These are phyloP conservation scores for Oxyria digyna DNA, from an alignment of 148 eudicot genomes.

Conservation along the genomic window DNA sequence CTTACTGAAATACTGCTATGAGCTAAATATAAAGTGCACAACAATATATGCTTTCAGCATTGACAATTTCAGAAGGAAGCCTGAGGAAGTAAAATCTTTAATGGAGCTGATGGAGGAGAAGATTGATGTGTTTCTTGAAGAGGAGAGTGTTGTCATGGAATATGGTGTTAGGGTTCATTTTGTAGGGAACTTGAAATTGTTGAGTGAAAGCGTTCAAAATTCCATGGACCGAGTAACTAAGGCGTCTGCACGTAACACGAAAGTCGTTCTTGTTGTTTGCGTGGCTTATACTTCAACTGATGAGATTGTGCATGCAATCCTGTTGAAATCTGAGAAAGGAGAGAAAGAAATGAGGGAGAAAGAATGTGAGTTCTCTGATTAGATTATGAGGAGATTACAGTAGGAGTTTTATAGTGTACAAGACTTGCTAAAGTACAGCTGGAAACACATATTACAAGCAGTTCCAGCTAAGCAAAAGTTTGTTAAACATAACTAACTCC, in stretches of 20 bases:
- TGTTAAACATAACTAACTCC: too few species aligned
- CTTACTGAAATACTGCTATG: slow-evolving; percentile 7
- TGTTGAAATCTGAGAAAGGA: too few species aligned
- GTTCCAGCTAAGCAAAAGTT: too few species aligned
- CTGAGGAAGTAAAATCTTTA: background rate
- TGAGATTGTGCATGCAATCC: slow-evolving; percentile 2
- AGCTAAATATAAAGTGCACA: background rate
- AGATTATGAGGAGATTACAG: too few species aligned
- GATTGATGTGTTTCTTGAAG: slow-evolving; percentile 3
- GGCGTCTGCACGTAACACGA: background rate
- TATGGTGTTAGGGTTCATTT: slow-evolving; percentile 4
- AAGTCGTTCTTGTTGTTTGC: background rate
- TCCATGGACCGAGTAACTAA: background rate
- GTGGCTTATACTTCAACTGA: slow-evolving; percentile 7
- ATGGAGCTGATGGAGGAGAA: slow-evolving; percentile 10
- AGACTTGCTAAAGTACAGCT: too few species aligned
- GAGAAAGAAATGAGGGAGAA: too few species aligned
- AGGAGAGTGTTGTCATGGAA: background rate
- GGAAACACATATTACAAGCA: too few species aligned
- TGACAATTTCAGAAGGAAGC: slow-evolving; percentile 6
- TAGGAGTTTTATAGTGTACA: too few species aligned
- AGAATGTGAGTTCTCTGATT: too few species aligned
- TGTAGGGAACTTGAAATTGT: slow-evolving; percentile 2
- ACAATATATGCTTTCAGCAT: slow-evolving; percentile 7
- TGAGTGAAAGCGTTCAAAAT: background rate